These are phyloP conservation scores for Cucumis variabilis DNA, from an alignment of 331 rosid genomes.

Conservation along the genomic window DNA sequence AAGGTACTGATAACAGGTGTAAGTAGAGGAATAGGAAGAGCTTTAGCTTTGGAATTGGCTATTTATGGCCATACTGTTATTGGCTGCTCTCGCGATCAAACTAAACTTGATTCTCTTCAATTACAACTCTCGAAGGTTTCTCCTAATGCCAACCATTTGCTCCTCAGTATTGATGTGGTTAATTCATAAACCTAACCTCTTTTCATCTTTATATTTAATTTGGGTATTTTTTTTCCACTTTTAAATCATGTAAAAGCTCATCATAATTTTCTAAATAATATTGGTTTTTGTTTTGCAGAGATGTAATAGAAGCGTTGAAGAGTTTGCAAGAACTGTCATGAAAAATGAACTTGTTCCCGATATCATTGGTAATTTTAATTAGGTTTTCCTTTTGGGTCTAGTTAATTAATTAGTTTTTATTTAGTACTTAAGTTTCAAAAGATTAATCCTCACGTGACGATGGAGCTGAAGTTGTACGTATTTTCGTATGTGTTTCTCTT, in stretches of 20 bases:
- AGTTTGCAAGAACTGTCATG: background rate
- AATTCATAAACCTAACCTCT: no score
- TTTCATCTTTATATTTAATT: background rate
- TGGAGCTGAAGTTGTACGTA: no score
- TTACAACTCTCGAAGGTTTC: conserved; percentile 44
- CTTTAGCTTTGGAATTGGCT: conserved; percentile 73
- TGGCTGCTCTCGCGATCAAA: conserved; percentile 80
- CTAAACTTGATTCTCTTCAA: conserved; percentile 59
- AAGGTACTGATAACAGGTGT: conserved; percentile 74
- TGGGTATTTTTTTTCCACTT: no score
- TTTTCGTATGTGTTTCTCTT: no score
- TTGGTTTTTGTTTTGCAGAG: background rate
- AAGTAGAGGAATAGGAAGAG: conserved; percentile 74
- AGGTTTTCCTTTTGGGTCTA: background rate
- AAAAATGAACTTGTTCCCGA: background rate
- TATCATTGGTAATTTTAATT: conserved; percentile 11
- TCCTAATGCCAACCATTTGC: conserved; percentile 44
- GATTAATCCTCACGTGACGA: no score
- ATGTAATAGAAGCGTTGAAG: background rate
- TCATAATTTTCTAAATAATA: no score
- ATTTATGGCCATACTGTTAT: conserved; percentile 68
- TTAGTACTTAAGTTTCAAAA: no score
- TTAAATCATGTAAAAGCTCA: background rate
- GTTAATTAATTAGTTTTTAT: no score
- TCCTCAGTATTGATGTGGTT: conserved; percentile 35